Conservation (phyloP, 495 filamentous ascomycete genomes). For the Penicillium cinerascens region DNA sequence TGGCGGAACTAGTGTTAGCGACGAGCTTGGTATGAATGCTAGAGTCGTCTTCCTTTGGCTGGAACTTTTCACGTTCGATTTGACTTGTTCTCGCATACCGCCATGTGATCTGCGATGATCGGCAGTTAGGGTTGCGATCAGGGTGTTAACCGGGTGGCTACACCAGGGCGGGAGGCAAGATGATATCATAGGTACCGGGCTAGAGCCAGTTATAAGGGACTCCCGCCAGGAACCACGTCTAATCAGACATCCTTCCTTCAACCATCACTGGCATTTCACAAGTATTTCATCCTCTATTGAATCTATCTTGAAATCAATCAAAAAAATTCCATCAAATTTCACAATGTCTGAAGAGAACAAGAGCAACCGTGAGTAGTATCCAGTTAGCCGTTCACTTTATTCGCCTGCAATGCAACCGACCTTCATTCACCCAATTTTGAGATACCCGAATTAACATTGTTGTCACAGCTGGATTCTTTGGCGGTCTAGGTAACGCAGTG, state of each 20-base stretch:
- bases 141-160: neutral
- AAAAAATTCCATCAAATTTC: neutral
- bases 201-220: neutral
- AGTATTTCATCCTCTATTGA: too few relatives aligned
- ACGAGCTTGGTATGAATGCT: too few relatives aligned
- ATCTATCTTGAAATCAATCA: neutral
- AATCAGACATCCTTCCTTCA: neutral
- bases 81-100: neutral
- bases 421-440: neutral
- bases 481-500: slow-evolving; percentile 15
- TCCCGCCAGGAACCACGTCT: neutral
- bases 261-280: neutral
- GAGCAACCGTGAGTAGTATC: neutral
- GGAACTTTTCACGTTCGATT: too few relatives aligned
- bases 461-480: slow-evolving; percentile 10
- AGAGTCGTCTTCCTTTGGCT: too few relatives aligned
- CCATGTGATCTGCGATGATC: neutral
- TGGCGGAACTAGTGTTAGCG: neutral
- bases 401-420: too few relatives aligned
- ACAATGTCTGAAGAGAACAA: neutral
- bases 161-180: neutral
- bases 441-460: neutral
- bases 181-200: neutral
- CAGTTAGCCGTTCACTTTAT: too few relatives aligned
- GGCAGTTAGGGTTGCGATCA: neutral